phyloP scores from a whole-genome alignment of 306 rosid genomes.

The Abrus precatorius region DNA sequence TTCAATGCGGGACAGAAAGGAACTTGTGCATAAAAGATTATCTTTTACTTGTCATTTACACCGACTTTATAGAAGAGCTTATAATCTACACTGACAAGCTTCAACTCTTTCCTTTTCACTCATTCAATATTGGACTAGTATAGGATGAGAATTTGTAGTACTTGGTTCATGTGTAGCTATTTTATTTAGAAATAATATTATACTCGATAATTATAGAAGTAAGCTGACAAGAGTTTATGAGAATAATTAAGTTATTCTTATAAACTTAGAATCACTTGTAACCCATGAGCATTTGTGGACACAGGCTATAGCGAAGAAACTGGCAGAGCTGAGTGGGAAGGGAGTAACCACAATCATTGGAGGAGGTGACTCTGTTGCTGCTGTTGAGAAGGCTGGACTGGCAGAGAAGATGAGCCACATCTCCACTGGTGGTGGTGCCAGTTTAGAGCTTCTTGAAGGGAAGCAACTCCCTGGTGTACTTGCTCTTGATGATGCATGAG shows the following conservation, averaged over 20 bases:
- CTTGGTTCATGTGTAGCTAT: too few relatives aligned
- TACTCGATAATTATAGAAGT: too few relatives aligned
- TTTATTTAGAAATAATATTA: too few relatives aligned
- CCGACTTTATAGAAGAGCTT: too few relatives aligned
- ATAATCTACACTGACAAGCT: too few relatives aligned
- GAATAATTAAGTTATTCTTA: too few relatives aligned
- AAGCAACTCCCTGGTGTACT: conserved; percentile 94
- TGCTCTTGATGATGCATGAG: conserved; percentile 86
- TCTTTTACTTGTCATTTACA: too few relatives aligned
- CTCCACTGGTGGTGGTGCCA: conserved; percentile 98
- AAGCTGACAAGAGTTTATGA: too few relatives aligned
- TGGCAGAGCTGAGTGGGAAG: conserved; percentile 89
- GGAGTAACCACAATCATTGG: conserved; percentile 95
- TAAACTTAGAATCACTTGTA: background rate
- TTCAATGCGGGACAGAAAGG: background rate
- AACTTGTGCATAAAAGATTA: too few relatives aligned
- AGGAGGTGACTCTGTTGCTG: conserved; percentile 99
- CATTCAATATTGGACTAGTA: background rate
- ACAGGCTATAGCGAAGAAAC: conserved; percentile 87
- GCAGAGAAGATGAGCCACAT: conserved; percentile 98
- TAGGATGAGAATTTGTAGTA: too few relatives aligned
- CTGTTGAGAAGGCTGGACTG: conserved; percentile 93
- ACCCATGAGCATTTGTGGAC: background rate
- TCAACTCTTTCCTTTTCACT: background rate
- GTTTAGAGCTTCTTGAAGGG: conserved; percentile 99